These are phyloP conservation scores for Quercus ilex DNA, from an alignment of 306 rosid species.

Conservation along the genomic window DNA sequence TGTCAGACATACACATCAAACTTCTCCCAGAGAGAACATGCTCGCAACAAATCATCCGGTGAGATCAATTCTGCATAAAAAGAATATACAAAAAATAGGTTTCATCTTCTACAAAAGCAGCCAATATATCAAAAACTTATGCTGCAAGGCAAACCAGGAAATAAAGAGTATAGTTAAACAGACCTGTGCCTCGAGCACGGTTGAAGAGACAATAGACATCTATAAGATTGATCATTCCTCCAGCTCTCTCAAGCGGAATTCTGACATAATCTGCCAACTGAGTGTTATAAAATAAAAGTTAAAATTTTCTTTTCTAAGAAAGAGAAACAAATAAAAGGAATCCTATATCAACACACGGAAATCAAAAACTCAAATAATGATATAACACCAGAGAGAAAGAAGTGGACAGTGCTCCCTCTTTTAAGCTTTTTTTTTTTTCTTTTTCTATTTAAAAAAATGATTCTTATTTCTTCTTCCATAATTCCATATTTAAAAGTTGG, in stretches of 20 bases:
- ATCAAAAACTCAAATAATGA: not conserved
- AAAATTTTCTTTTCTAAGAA: slow-evolving; percentile 13
- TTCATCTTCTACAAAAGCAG: not conserved
- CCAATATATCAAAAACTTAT: slow-evolving; percentile 2
- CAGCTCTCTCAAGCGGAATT: slow-evolving; percentile 85
- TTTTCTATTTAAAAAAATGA: no score
- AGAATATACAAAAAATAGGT: slow-evolving; percentile 1
- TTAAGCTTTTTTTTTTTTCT: not conserved
- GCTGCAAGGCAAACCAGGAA: slow-evolving; percentile 10
- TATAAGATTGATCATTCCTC: slow-evolving; percentile 90
- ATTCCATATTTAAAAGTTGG: no score
- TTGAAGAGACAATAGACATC: slow-evolving; percentile 91
- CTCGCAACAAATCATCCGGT: slow-evolving; percentile 94
- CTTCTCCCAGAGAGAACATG: slow-evolving; percentile 95
- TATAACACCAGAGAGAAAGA: not conserved
- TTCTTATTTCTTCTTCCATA: no score
- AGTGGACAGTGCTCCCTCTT: not conserved
- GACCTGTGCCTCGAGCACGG: slow-evolving; percentile 99
- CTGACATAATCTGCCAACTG: slow-evolving; percentile 95
- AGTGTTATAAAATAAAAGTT: slow-evolving; percentile 23
- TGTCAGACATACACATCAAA: slow-evolving; percentile 78
- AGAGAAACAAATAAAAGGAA: slow-evolving; percentile 14
- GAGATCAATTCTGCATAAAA: slow-evolving; percentile 80
- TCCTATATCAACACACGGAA: not conserved
- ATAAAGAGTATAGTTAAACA: slow-evolving; percentile 4